phyloP scores from a whole-genome alignment of 1,284 basidiomycete species.

The Boletus nobilissimus region DNA sequence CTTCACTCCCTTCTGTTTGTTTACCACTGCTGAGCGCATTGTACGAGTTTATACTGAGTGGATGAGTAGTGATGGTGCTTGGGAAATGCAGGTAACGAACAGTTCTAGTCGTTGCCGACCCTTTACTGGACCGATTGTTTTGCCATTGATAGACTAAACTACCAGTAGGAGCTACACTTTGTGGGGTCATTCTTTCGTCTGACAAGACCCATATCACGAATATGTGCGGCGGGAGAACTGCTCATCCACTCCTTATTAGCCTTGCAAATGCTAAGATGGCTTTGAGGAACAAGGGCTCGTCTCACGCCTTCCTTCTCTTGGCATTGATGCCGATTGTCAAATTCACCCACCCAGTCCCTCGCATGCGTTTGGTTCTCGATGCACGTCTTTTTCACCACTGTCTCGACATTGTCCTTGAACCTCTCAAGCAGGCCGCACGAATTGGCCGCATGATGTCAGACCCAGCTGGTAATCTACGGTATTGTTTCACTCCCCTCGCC shows the following conservation, averaged over 20 bases:
- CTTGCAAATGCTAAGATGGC: too few relatives aligned
- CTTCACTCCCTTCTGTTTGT: not conserved
- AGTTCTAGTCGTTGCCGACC: too few relatives aligned
- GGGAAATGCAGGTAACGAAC: not conserved
- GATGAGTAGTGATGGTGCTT: not conserved
- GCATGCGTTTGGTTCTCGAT: not conserved
- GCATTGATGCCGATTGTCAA: constrained; percentile 42
- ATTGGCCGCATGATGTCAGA: constrained; percentile 45
- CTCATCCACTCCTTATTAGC: too few relatives aligned
- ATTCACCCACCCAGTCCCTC: constrained; percentile 26
- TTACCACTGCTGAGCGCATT: too few relatives aligned
- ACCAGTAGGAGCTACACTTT: too few relatives aligned
- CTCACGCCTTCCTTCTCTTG: too few relatives aligned
- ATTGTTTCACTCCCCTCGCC: constrained; percentile 14
- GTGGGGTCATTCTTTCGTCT: too few relatives aligned
- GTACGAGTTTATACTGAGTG: not conserved
- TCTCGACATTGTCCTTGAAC: constrained; percentile 44
- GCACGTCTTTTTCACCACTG: constrained; percentile 45
- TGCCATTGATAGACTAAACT: too few relatives aligned
- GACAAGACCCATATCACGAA: too few relatives aligned
- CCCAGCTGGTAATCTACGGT: constrained; percentile 30
- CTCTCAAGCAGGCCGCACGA: constrained; percentile 45
- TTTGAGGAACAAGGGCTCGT: too few relatives aligned
- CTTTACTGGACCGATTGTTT: too few relatives aligned
- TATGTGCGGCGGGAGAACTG: too few relatives aligned